Evolutionary conservation across 768 basidiomycete genomes (phyloP).

Genomic region (Candolleomyces efflorescens): DNA sequence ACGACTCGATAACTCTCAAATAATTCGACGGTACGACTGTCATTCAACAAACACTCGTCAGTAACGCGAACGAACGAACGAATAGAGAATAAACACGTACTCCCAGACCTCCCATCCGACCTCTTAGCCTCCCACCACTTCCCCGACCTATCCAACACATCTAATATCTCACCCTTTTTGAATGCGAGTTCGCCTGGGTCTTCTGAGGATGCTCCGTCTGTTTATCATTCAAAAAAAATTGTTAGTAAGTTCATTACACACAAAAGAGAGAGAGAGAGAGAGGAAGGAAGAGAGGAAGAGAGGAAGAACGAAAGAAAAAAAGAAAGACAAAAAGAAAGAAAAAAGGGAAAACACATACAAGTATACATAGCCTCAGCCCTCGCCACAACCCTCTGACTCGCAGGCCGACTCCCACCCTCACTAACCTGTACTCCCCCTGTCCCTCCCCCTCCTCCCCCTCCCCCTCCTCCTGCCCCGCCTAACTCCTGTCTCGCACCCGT

Average conservation of each 20-base stretch:
- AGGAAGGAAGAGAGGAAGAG: slow-evolving; percentile 1
- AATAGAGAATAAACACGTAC: slow-evolving; percentile 38
- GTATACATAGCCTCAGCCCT: slow-evolving; percentile 27
- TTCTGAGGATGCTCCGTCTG: slow-evolving; percentile 70
- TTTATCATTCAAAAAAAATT: no score
- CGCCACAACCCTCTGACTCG: background rate
- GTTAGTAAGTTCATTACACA: no score
- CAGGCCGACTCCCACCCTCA: no score
- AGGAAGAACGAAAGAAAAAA: slow-evolving; percentile 7
- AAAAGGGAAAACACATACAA: slow-evolving; percentile 42
- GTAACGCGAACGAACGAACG: background rate
- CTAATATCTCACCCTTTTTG: slow-evolving; percentile 77
- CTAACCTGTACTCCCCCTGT: no score
- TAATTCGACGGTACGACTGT: no score
- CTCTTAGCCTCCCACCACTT: slow-evolving; percentile 86
- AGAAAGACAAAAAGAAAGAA: background rate
- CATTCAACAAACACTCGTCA: no score
- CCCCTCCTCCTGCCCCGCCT: no score
- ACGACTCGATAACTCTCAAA: no score
- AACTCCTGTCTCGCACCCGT: no score
- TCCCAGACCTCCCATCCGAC: slow-evolving; percentile 57
- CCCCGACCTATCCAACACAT: slow-evolving; percentile 72
- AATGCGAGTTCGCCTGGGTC: slow-evolving; percentile 89
- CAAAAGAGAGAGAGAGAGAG: slow-evolving; percentile 4
- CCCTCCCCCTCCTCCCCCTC: no score